Base-by-base conservation (phyloP, 768 basidiomycete species). In the Mycena filopes region DNA sequence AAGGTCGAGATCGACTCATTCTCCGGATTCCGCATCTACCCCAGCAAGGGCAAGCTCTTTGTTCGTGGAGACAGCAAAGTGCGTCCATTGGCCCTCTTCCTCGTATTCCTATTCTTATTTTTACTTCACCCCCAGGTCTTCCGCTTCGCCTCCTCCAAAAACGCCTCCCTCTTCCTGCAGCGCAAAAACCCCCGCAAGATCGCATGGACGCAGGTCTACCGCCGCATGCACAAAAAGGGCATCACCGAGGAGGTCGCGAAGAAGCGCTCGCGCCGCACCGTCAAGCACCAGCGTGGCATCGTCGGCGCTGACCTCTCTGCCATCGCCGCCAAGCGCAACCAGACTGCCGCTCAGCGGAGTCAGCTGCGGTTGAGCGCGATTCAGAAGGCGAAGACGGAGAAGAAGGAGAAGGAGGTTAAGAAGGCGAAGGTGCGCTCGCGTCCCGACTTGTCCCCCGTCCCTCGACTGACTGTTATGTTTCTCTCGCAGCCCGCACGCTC, bases 131-230 rank as follows among this genome's bases (percentile, higher is more conserved):
- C 16, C 0, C 74, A 97, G 95, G 87, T 95, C 78, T 98, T 97
- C 92, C 95, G 97, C 79, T 99, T 99, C 83, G 86, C 91, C 72
- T 84, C 80, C 78, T 93, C 94, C 69, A 99, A 99, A 89, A 93
- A 89, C 76, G 87, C 96, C 67, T 98, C 97, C 66, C 92, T 99
- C 71, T 99, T 99, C 90, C 84, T 93, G 63, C 98, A 99, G 81
- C 94, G 97, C 84, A 99, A 99, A 86, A 99, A 99, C 87, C 98
- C 98, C 55, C 94, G 98, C 78, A 99, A 99, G 89, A 96, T 99
- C 83, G 92, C 97, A 69, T 99, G 97, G 97, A 99, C 97, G 41
- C 82, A 84, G 73, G 88, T 92, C 67, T 97, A 93, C 87, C 92
- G 94, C 70, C 92, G 96, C 73, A 94, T 98, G 91, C 98, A 99